A percentile compares a stretch with the other conserved stretches of the same genome.
Conservation (phyloP, 2,329 filamentous ascomycete species). For the Trichoderma simmonsii region DNA sequence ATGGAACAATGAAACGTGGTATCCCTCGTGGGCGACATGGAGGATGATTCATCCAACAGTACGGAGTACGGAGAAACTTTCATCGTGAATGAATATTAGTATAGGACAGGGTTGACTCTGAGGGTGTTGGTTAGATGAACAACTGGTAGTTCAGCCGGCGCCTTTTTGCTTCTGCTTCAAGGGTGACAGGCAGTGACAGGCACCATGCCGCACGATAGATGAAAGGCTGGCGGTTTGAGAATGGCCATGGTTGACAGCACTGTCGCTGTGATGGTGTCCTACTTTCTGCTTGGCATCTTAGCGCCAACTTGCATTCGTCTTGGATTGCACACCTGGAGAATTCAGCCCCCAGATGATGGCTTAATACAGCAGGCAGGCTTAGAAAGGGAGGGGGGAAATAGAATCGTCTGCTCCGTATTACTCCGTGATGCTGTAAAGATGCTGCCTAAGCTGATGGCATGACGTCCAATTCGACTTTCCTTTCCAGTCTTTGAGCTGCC, state of each 20-base stretch:
- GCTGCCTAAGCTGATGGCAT: background rate
- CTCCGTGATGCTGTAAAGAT: background rate
- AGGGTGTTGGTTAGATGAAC: background rate
- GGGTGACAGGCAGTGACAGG: background rate
- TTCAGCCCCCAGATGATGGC: constrained; percentile 1
- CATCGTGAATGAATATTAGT: background rate
- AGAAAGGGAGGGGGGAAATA: background rate
- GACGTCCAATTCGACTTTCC: too few species aligned
- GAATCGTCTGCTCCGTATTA: background rate
- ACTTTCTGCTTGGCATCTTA: background rate
- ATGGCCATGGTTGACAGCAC: background rate
- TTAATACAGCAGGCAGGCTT: background rate
- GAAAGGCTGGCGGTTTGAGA: background rate
- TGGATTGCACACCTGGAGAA: background rate
- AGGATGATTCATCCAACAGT: background rate
- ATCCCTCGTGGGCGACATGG: background rate
- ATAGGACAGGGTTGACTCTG: background rate
- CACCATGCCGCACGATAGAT: background rate
- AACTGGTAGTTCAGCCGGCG: background rate
- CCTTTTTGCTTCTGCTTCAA: background rate
- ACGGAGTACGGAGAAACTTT: background rate
- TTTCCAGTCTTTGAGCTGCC: background rate
- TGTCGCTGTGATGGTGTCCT: background rate
- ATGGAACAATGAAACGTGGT: constrained; percentile 10
- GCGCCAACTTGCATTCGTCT: background rate